Conservation (phyloP, 257 asterid genomes). For the Haberlea rhodopensis region DNA sequence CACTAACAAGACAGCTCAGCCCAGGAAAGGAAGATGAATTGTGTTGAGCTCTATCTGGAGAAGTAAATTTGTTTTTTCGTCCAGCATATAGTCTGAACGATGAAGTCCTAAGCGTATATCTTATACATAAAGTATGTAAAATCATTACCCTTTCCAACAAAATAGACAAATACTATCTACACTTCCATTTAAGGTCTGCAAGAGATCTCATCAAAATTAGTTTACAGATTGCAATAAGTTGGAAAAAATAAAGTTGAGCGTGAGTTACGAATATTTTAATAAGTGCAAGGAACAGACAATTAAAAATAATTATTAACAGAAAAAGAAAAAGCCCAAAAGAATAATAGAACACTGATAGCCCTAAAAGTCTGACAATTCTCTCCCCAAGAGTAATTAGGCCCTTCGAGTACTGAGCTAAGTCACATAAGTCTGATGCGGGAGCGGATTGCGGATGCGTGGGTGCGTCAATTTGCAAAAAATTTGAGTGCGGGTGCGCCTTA, state of each 20-base stretch:
- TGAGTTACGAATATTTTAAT: conserved; percentile 5
- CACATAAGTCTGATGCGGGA: too few relatives aligned
- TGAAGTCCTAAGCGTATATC: conserved; percentile 94
- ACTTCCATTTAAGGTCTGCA: conserved; percentile 16
- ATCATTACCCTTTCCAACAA: conserved; percentile 27
- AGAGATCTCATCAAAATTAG: conserved; percentile 7
- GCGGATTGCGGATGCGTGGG: too few relatives aligned
- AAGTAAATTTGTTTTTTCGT: conserved; percentile 79
- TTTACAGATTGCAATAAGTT: conserved; percentile 7
- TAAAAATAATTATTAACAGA: neutral
- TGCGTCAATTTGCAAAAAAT: too few relatives aligned
- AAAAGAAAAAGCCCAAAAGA: neutral
- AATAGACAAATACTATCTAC: conserved; percentile 13
- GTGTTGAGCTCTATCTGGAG: conserved; percentile 98
- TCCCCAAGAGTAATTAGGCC: neutral
- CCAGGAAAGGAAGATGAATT: conserved; percentile 96
- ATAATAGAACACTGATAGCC: neutral
- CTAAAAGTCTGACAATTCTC: neutral
- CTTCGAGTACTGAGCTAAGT: too few relatives aligned
- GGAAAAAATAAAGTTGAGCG: conserved; percentile 18
- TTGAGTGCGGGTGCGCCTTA: too few relatives aligned
- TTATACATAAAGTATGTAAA: conserved; percentile 35
- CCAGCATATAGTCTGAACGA: conserved; percentile 98
- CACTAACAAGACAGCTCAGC: conserved; percentile 80
- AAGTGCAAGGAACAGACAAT: neutral